Evolutionary conservation across 2,329 filamentous ascomycete species (phyloP).

Genomic region (Talaromyces sp.): DNA sequence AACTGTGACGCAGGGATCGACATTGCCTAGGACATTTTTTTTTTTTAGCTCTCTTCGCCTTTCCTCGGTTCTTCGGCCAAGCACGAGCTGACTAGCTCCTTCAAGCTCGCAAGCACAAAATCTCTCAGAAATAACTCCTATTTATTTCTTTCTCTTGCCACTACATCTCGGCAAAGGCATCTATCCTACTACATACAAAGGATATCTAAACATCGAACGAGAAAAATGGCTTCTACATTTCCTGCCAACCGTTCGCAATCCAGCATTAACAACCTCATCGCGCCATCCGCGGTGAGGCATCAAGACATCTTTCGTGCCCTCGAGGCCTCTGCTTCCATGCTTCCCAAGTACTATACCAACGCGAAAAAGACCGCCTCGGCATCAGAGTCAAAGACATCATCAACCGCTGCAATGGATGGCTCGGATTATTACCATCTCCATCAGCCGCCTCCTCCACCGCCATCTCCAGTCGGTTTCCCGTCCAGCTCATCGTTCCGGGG

Average conservation of each 20-base stretch:
- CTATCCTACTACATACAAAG: not conserved
- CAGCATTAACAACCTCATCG: slow-evolving; percentile 12
- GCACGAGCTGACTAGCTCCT: not conserved
- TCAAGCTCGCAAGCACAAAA: not conserved
- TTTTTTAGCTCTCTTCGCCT: not conserved
- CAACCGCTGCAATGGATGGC: slow-evolving; percentile 1
- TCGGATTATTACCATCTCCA: slow-evolving; percentile 6
- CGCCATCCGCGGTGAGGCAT: slow-evolving; percentile 17
- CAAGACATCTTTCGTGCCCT: slow-evolving; percentile 36
- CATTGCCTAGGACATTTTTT: not conserved
- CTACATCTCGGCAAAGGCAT: not conserved
- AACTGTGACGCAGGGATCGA: not conserved
- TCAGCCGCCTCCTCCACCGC: slow-evolving; percentile 25
- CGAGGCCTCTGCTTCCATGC: slow-evolving; percentile 25
- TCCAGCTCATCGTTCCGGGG: not conserved
- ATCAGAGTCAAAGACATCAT: not conserved
- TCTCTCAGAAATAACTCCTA: not conserved
- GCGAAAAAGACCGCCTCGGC: slow-evolving; percentile 16
- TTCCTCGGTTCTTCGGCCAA: not conserved
- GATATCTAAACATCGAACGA: not conserved
- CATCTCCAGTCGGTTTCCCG: slow-evolving; percentile 23
- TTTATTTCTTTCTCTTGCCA: not conserved
- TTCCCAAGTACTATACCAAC: slow-evolving; percentile 22
- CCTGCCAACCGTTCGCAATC: slow-evolving; percentile 11
- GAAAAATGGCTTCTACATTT: slow-evolving; percentile 16